These are phyloP conservation scores for Porcisia deanei DNA, from an alignment of 208 protist genomes.

Conservation along the genomic window DNA sequence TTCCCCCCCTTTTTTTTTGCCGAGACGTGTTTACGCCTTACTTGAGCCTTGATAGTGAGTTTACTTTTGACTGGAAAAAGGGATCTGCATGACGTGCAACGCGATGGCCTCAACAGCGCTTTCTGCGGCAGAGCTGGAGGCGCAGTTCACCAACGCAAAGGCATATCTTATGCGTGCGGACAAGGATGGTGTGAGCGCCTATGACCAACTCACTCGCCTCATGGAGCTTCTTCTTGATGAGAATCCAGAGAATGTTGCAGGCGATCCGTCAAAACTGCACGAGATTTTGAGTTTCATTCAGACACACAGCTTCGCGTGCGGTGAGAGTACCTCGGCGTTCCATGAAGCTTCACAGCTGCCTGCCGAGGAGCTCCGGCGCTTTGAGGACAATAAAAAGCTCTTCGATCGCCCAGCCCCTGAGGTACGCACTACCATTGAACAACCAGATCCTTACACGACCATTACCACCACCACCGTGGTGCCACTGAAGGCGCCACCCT, in stretches of 20 bases:
- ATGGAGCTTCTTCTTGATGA: conserved; percentile 86
- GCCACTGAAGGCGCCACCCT: conserved; percentile 76
- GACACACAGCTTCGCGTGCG: conserved; percentile 79
- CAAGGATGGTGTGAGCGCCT: conserved; percentile 89
- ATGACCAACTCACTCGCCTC: conserved; percentile 89
- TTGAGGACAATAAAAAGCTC: conserved; percentile 74
- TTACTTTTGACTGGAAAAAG: neutral
- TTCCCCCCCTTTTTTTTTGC: neutral
- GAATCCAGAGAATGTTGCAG: conserved; percentile 66
- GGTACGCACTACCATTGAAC: conserved; percentile 84
- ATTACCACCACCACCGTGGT: conserved; percentile 88
- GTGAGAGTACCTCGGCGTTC: conserved; percentile 67
- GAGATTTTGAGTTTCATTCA: conserved; percentile 80
- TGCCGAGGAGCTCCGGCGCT: conserved; percentile 66
- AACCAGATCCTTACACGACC: conserved; percentile 91
- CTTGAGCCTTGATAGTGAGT: neutral
- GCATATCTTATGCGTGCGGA: conserved; percentile 88
- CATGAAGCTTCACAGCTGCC: conserved; percentile 64
- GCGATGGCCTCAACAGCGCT: conserved; percentile 31
- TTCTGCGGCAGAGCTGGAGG: conserved; percentile 42
- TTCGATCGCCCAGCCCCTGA: conserved; percentile 77
- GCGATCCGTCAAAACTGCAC: conserved; percentile 72
- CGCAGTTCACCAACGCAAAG: conserved; percentile 84
- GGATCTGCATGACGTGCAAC: neutral
- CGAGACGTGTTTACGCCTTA: neutral